Evolutionary conservation across 148 eudicot genomes (phyloP), one percentile per base, ranked within the genome.

Genomic region (Camellia japonica): DNA sequence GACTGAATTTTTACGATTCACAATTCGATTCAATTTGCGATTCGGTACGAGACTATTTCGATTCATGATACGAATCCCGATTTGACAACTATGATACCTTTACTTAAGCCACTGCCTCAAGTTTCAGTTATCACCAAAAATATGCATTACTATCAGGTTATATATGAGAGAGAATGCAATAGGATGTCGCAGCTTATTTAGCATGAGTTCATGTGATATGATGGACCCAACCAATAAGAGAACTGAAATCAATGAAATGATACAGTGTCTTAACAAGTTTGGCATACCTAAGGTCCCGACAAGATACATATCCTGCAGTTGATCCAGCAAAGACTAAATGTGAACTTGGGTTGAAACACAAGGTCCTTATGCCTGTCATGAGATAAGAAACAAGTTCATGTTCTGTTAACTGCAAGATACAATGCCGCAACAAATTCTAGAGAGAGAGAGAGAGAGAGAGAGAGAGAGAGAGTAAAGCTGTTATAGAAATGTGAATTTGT

Each of bases 251-350:
- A 13, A 68, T 73, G 43, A 58, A 73, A 73, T 0, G 7, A 60
- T 72, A 19, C 47, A 30, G 7, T 7, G 15, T 8, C 47, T 10
- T 12, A 7, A 38, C 52, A 15, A 78, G 51, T 9, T 62, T 16
- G 49, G 63, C 87, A 74, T 90, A 94, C 98, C 97, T 88, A 14
- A 94, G 88, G 82, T 94, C 98, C 97, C 96, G 92, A 85, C 97
- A 92, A 73, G 88, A 85, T 69, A 84, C 90, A 87, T 79, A 75
- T 76, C 98, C 98, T 66, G 80, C 75, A 55, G 87, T 79, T 56
- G 93, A 88, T 85, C 97, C 98, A 80, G 93, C 85, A 86, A 89
- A 90, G 64, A 91, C 79, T 64, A 86, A 44, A 49, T 87, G 87
- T 11, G 98, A 94, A 79, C 84, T 79, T 62, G 97, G 90, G 68